Evolutionary conservation across 345 rosid genomes (phyloP), one percentile per base, ranked within the genome.

Genomic region (Lenwebbia sp.): DNA sequence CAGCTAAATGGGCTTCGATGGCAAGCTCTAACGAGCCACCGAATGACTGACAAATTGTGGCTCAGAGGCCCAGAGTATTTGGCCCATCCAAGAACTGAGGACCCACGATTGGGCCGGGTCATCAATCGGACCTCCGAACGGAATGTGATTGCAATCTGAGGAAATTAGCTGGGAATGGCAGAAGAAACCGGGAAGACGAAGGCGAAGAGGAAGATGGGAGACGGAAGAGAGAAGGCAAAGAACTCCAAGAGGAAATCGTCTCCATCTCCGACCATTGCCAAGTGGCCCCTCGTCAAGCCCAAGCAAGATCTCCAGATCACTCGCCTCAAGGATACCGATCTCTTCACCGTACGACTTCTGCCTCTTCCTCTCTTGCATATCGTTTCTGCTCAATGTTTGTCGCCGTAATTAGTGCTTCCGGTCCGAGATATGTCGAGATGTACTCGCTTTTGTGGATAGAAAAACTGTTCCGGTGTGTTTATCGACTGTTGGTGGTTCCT

Each of bases 261-360:
- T 44, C 52, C 88, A 26, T n/a, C 85, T 70, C 33, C 82, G 25
- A 33, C 54, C 54, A 53, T 58, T 14, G 5, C 86, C 21, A 91
- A 88, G 75, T 91, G 93, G 93, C 92, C 93, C 62, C 58, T 82
- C 14, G 44, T 89, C 49, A 91, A 91, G 85, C 87, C 89, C 65
- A 89, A 91, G 86, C 89, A 85, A 41, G 84, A 89, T 84, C 92
- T 90, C 75, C 88, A 82, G 44, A 76, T 90, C 52, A 86, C 83
- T 82, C 90, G 65, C 40, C 88, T 91, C 85, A 90, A 91, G 87
- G 92, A 88, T 15, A 86, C 52, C 88, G 92, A 91, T 87, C 93
- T 91, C 54, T 90, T 91, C 85, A 91, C 89, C 54, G 92, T 90
- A 54, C 74, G 75, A 28, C 47, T 84, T 57, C 74, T 28, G 7